Evolutionary conservation across 306 rosid species (phyloP), one percentile per base, ranked within the genome.

Genomic region (Dalbergia cultrata): DNA sequence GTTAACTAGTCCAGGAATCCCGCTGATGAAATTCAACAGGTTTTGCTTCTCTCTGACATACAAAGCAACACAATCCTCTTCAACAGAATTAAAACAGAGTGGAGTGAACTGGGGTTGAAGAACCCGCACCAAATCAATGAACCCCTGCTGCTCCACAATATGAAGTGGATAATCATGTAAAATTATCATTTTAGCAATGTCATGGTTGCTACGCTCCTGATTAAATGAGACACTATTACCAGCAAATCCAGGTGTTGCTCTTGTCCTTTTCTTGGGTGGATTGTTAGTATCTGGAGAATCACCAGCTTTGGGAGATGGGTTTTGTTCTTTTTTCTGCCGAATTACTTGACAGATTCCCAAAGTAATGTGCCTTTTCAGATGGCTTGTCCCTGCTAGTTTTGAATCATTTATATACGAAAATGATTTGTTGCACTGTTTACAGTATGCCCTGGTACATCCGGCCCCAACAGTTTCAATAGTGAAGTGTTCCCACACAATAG

Each of bases 401-500:
- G 92, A 87, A 52, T 94, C 92, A 59, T 86, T 89, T 45, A 95
- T 89, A 81, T 95, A 95, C 57, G 97, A 87, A 88, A 91, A 95
- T 14, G 95, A 86, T 64, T 88, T 92, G 13, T 81, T 89, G 89
- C 97, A 93, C 67, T 87, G 97, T 37, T 92, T 93, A 79, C 95
- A 93, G 83, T 80, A 89, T 21, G 97, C 99, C 82, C 76, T 90
- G 33, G 76, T 63, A 79, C 88, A 82, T 58, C 92, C 97, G 74
- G 85, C 90, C 70, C 80, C 92, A 70, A 87, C 86, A 65, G 89
- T 83, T 87, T 89, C 87, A 14, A 91, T 81, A 10, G 93, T 90
- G 80, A 95, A 95, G 80, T 95, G 85, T 43, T 95, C 97, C 97
- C 99, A 93, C 62, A 95, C 99, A 35, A 90, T 72, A 71, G 97